Evolutionary conservation across 352 stramenopile species (phyloP).

Genomic region (Globisporangium lucens): DNA sequence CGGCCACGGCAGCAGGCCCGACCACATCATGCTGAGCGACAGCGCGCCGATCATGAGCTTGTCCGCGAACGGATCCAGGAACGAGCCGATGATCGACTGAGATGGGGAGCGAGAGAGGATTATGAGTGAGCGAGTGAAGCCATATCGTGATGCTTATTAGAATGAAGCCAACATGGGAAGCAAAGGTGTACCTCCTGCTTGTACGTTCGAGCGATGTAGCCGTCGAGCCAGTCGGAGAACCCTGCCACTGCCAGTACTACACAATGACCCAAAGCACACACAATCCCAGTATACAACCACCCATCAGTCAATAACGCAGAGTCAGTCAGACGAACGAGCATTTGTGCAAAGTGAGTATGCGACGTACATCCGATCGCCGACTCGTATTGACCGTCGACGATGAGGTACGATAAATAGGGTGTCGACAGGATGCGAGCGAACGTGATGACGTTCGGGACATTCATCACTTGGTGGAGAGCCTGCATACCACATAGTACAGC

Average conservation of each 20-base stretch:
- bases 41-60: slow-evolving; percentile 77
- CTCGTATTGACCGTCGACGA: slow-evolving; percentile 64
- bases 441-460: slow-evolving; percentile 81
- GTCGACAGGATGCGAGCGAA: slow-evolving; percentile 70
- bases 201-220: slow-evolving; percentile 71
- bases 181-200: slow-evolving; percentile 51
- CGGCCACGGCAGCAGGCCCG: slow-evolving; percentile 56
- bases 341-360: neutral
- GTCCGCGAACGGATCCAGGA: slow-evolving; percentile 80
- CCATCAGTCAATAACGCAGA: neutral
- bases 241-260: slow-evolving; percentile 69
- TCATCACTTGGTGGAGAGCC: slow-evolving; percentile 72
- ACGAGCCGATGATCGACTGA: slow-evolving; percentile 75
- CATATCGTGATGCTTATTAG: neutral
- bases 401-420: slow-evolving; percentile 73
- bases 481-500: slow-evolving; percentile 6
- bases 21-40: slow-evolving; percentile 73
- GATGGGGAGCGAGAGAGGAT: neutral
- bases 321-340: neutral
- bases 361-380: slow-evolving; percentile 61
- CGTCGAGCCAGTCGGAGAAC: slow-evolving; percentile 79
- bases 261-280: neutral
- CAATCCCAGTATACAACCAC: neutral
- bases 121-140: neutral
- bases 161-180: neutral